Evolutionary conservation across 805 yeast genomes (phyloP).

Genomic region (Metschnikowia peoriensis): DNA sequence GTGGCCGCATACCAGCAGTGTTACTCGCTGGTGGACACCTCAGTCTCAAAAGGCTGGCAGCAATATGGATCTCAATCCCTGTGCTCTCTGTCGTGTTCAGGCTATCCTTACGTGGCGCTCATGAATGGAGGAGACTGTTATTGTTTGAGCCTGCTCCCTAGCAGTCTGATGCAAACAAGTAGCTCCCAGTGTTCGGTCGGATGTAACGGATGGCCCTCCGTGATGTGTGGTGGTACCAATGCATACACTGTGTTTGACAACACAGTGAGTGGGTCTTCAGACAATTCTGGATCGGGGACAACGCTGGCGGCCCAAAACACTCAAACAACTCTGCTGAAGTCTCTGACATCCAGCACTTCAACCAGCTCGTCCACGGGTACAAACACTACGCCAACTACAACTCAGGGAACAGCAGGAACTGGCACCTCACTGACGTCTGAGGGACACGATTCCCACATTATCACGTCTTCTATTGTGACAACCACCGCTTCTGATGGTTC

Average conservation of each 20-base stretch:
- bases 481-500: constrained; percentile 3
- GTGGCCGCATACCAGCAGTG: constrained; percentile 26
- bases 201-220: constrained; percentile 36
- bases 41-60: constrained; percentile 23
- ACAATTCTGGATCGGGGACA: background rate
- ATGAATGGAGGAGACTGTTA: constrained; percentile 36
- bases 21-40: constrained; percentile 27
- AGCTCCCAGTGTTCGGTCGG: constrained; percentile 26
- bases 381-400: constrained; percentile 2
- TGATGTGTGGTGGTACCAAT: constrained; percentile 38
- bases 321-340: constrained; percentile 1
- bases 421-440: constrained; percentile 2
- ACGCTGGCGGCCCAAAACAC: background rate
- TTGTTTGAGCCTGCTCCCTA: constrained; percentile 36
- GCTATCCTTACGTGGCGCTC: constrained; percentile 39
- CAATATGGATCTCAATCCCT: constrained; percentile 28
- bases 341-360: constrained; percentile 9
- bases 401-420: constrained; percentile 1
- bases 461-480: background rate
- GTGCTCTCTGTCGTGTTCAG: constrained; percentile 31
- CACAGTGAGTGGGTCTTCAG: background rate
- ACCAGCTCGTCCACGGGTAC: constrained; percentile 6
- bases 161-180: constrained; percentile 5
- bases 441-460: background rate
- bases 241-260: constrained; percentile 29